Evolutionary conservation across 805 yeast genomes (phyloP).

Genomic region (Teunomyces lycoperdinae): DNA sequence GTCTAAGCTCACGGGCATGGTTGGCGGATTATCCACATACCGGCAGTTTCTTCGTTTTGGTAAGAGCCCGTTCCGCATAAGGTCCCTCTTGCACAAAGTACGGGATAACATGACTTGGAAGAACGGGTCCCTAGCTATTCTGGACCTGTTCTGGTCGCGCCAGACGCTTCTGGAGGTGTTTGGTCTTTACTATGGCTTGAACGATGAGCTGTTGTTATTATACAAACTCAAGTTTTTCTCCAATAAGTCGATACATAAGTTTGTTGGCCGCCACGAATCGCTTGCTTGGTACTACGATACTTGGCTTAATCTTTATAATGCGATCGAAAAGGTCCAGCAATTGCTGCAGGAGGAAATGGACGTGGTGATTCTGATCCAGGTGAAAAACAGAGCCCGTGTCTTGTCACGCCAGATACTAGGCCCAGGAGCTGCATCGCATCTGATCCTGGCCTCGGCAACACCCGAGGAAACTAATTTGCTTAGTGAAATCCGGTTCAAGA

Average conservation of each 20-base stretch:
- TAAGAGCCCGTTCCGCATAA: conserved; percentile 58
- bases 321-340: conserved; percentile 41
- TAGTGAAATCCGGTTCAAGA: conserved; percentile 34
- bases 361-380: conserved; percentile 56
- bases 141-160: conserved; percentile 34
- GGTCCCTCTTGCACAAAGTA: conserved; percentile 35
- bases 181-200: conserved; percentile 59
- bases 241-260: conserved; percentile 16
- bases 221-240: conserved; percentile 51
- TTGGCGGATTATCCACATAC: conserved; percentile 49
- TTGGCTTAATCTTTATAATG: conserved; percentile 52
- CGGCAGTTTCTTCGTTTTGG: conserved; percentile 73
- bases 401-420: conserved; percentile 33
- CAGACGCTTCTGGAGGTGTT: conserved; percentile 48
- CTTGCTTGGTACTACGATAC: conserved; percentile 70
- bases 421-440: conserved; percentile 11
- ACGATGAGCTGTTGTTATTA: conserved; percentile 60
- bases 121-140: neutral
- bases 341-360: conserved; percentile 50
- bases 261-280: conserved; percentile 57
- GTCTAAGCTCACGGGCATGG: conserved; percentile 41
- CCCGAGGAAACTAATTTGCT: conserved; percentile 20
- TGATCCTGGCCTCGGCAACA: conserved; percentile 7
- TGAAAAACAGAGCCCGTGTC: conserved; percentile 51
- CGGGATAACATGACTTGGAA: conserved; percentile 10